Conservation (phyloP, 2,329 filamentous ascomycete genomes). For the Anthostomella pinea region DNA sequence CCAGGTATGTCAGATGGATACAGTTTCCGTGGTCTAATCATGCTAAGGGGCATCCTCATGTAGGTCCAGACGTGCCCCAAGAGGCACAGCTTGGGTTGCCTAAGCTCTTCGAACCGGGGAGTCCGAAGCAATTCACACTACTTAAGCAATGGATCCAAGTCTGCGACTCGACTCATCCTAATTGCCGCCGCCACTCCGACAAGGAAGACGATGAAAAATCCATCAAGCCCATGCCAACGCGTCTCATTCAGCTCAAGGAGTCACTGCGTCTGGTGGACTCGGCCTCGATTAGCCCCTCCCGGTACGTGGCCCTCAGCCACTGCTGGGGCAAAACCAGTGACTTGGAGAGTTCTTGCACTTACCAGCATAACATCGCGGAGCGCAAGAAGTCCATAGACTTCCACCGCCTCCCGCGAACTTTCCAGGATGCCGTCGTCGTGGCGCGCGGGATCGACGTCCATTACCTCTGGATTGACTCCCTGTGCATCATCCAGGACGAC, state of each 20-base stretch:
- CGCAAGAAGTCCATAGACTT: conserved; percentile 4
- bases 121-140: conserved; percentile 4
- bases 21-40: neutral
- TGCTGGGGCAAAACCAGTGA: conserved; percentile 9
- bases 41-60: neutral
- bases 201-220: neutral
- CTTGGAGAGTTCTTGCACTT: conserved; percentile 4
- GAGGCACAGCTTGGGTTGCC: conserved; percentile 7
- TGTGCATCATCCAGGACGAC: too few species aligned
- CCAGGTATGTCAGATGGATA: conserved; percentile 1
- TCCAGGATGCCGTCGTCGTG: conserved; percentile 5
- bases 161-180: conserved; percentile 3
- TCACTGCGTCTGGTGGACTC: conserved; percentile 3
- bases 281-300: neutral
- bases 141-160: conserved; percentile 7
- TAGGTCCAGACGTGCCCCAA: neutral
- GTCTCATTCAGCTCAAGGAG: conserved; percentile 4
- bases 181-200: neutral
- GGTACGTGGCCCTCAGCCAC: conserved; percentile 9
- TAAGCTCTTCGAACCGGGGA: conserved; percentile 4
- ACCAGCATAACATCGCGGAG: neutral
- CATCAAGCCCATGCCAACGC: conserved; percentile 6
- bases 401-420: conserved; percentile 3
- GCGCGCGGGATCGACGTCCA: too few species aligned
- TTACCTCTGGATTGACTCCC: conserved; percentile 6